Conservation (phyloP, 2,329 filamentous ascomycete genomes). For the Fusarium abutilonis region DNA sequence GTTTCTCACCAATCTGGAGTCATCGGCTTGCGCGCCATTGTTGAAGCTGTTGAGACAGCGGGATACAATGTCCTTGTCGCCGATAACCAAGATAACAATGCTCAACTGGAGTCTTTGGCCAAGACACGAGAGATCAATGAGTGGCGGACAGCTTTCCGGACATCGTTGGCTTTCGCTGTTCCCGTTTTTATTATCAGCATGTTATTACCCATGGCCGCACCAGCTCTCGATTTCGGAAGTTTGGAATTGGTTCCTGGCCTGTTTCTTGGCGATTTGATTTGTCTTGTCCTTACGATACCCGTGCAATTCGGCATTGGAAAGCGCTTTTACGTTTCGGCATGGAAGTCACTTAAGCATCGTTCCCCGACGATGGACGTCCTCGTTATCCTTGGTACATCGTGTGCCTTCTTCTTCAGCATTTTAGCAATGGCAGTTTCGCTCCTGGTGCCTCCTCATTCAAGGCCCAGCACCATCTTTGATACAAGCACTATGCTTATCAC, state of each 20-base stretch:
- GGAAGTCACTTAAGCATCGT: constrained; percentile 87
- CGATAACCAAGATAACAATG: constrained; percentile 94
- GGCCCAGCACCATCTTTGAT: constrained; percentile 92
- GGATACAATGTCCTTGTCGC: constrained; percentile 91
- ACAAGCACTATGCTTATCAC: constrained; percentile 99
- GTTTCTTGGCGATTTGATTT: constrained; percentile 88
- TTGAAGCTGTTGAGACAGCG: constrained; percentile 81
- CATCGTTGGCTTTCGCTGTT: constrained; percentile 82
- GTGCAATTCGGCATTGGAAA: constrained; percentile 96
- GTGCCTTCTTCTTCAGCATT: constrained; percentile 95
- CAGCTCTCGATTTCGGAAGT: constrained; percentile 78
- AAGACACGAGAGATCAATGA: constrained; percentile 97
- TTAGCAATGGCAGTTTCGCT: constrained; percentile 87
- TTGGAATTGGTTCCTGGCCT: constrained; percentile 75
- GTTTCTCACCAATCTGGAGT: constrained; percentile 77
- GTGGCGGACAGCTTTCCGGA: constrained; percentile 83
- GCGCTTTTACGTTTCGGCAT: constrained; percentile 94
- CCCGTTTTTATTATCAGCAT: constrained; percentile 94
- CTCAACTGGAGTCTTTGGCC: constrained; percentile 92
- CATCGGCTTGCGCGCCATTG: constrained; percentile 82
- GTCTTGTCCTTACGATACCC: constrained; percentile 84
- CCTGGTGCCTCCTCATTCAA: constrained; percentile 75
- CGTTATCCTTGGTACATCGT: constrained; percentile 90
- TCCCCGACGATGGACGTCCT: constrained; percentile 98
- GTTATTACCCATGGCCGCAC: constrained; percentile 88